These are phyloP conservation scores for Pyrrhoderma lamaoense DNA, from an alignment of 1,284 basidiomycete genomes.

Conservation along the genomic window DNA sequence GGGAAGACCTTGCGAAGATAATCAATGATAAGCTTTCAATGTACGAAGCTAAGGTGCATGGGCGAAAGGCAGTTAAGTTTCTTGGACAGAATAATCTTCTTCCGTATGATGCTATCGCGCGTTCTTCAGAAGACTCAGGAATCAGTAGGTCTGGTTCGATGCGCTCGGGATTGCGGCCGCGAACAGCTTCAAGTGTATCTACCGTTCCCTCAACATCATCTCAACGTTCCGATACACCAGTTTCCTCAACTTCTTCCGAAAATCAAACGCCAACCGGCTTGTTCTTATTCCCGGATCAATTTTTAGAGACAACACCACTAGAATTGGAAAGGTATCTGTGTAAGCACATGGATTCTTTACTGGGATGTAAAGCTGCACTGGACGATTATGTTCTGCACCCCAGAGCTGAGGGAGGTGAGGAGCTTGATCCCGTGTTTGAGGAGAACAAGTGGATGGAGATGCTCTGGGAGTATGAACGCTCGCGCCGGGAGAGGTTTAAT, in stretches of 20 bases:
- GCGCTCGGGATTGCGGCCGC: constrained; percentile 5
- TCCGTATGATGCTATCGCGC: constrained; percentile 4
- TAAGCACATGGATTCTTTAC: constrained; percentile 54
- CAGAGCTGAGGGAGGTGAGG: constrained; percentile 31
- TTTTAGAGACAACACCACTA: constrained; percentile 46
- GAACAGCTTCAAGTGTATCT: constrained; percentile 5
- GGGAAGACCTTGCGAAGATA: constrained; percentile 10
- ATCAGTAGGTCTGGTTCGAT: background rate
- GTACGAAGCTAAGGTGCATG: constrained; percentile 6
- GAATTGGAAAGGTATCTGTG: constrained; percentile 66
- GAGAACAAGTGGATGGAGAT: constrained; percentile 43
- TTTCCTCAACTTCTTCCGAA: background rate
- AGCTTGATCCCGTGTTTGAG: constrained; percentile 27
- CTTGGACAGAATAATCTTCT: constrained; percentile 10
- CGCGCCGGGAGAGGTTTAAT: constrained; percentile 20
- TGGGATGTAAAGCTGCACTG: constrained; percentile 54
- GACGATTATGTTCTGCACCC: constrained; percentile 39
- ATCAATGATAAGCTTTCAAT: constrained; percentile 8
- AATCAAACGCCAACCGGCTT: constrained; percentile 22
- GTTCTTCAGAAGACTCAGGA: constrained; percentile 7
- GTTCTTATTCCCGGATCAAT: constrained; percentile 25
- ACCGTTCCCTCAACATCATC: background rate
- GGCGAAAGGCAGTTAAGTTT: constrained; percentile 14
- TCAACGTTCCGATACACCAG: background rate
- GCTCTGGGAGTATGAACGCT: constrained; percentile 60